Evolutionary conservation across 768 basidiomycete genomes (phyloP).

Genomic region (Mycena vulgaris): DNA sequence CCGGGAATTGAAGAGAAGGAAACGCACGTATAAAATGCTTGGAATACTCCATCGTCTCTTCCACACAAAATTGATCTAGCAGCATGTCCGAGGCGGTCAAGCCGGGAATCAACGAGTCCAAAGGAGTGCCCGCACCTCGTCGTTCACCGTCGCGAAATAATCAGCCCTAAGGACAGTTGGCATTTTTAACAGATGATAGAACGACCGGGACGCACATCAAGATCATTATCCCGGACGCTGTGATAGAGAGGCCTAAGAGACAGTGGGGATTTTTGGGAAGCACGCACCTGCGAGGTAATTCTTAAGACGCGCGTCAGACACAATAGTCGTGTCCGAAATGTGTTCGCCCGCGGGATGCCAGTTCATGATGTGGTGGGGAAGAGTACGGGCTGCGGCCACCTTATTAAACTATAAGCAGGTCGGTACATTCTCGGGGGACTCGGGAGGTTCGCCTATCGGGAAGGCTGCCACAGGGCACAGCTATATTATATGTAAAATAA

Average conservation of each 20-base stretch:
- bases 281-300: background rate
- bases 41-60: conserved; percentile 13
- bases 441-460: too few species aligned
- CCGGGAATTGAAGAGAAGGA: background rate
- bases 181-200: background rate
- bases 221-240: background rate
- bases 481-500: too few species aligned
- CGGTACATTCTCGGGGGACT: too few species aligned
- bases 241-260: background rate
- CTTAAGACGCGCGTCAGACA: background rate
- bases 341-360: background rate
- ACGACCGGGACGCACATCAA: background rate
- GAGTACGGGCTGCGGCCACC: too few species aligned
- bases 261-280: background rate
- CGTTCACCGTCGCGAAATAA: background rate
- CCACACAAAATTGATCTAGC: conserved; percentile 15
- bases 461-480: too few species aligned
- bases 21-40: conserved; percentile 8
- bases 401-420: too few species aligned
- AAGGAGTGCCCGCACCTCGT: background rate
- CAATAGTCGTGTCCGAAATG: background rate
- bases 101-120: background rate
- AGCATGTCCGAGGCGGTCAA: background rate
- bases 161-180: background rate
- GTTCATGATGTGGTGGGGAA: conserved; percentile 2